Base-by-base conservation (phyloP, 768 basidiomycete genomes). In the Pisolithus sp. region DNA sequence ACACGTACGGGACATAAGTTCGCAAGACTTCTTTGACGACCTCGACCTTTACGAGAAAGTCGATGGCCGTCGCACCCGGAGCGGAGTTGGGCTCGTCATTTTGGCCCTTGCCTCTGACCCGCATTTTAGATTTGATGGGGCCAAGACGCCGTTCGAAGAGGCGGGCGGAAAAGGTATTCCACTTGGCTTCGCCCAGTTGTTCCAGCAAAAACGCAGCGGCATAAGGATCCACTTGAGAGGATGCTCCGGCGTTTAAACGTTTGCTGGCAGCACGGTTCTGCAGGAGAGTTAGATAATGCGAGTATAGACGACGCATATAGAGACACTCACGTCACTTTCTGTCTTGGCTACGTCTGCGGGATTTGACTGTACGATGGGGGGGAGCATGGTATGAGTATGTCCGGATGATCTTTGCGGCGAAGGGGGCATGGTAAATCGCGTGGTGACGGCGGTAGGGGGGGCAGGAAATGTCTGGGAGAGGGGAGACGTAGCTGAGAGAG, bases 21-120 rank as follows among this genome's bases (percentile, higher is more conserved):
- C 76, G 66, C 43, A 77, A 57, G 23, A 76, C 72, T 59, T 76
- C 73, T 52, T 77, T 77, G 58, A 77, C 76, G 18, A 77, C 70
- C 57, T 77, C 76, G 41, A 77, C 76, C 63, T 77, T 77, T 65
- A 77, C 71, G 50, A 77, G 73, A 59, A 77, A 78, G 52, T 78
- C 77, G 45, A 78, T 71, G 40, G 71, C 76, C 40, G 70, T 71
- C 46, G 75, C 75, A 24, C 73, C 71, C 13, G 66, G 65, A 7
- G 53, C 55, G 4, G 61, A 62, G 46, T 50, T 54, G 36, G 61
- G 39, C 21, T 69, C 62, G 42, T 67, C 67, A 51, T 54, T 60
- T n/a, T 58, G 9, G 24, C 57, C 58, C 58, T 70, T 68, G 30
- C 49, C 53, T 60, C 63, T 68, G 44, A 57, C 54, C 31, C 71